phyloP scores from a whole-genome alignment of 2,329 filamentous ascomycete species.

The Calonectria multiphialidica region DNA sequence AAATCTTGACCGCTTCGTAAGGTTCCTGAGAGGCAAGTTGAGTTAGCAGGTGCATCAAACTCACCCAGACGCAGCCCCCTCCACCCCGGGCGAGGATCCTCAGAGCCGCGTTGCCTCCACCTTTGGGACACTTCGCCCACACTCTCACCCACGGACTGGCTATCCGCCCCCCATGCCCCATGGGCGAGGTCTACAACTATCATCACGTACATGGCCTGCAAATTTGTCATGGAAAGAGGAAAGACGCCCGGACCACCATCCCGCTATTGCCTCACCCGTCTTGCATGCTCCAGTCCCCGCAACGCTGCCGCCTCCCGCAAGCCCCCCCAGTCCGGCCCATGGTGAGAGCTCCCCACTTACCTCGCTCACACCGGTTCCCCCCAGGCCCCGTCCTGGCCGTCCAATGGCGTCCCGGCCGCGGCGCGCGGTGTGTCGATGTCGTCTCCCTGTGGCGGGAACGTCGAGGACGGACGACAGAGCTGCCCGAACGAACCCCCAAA shows the following conservation, averaged over 20 bases:
- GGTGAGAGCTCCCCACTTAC: background rate
- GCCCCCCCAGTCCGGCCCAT: background rate
- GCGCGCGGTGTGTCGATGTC: background rate
- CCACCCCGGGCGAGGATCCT: background rate
- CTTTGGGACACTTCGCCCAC: background rate
- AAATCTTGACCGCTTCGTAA: background rate
- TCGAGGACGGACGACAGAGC: background rate
- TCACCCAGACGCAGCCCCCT: background rate
- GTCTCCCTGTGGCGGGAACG: background rate
- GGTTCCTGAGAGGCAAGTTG: background rate
- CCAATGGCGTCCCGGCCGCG: background rate
- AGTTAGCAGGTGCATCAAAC: background rate
- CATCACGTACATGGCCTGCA: background rate
- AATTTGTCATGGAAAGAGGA: background rate
- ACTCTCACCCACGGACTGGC: background rate
- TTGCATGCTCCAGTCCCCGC: background rate
- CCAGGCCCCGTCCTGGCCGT: background rate
- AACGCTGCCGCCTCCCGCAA: slow-evolving; percentile 6
- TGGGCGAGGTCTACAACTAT: background rate
- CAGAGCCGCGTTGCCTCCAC: background rate
- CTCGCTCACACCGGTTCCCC: slow-evolving; percentile 3
- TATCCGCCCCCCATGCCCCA: background rate
- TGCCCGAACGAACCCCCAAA: background rate
- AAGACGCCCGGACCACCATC: slow-evolving; percentile 4
- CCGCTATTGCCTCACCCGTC: slow-evolving; percentile 7